These are phyloP conservation scores for Pachyrhizus erosus DNA, from an alignment of 306 rosid species.

Conservation along the genomic window DNA sequence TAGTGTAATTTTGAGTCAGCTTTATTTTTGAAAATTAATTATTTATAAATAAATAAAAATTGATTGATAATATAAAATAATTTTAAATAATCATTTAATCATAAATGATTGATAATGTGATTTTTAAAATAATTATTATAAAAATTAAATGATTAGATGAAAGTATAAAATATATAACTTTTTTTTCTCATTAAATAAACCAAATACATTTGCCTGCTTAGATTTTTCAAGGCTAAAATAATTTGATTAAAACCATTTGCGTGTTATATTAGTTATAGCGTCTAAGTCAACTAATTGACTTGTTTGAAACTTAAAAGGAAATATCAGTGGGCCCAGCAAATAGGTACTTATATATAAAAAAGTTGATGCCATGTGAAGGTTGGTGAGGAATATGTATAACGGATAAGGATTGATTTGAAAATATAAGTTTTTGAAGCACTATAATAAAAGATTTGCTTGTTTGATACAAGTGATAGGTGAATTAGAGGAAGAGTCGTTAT, in stretches of 20 bases:
- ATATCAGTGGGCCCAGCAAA: background rate
- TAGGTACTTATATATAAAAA: background rate
- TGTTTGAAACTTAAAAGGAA: background rate
- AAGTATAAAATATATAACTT: too few species aligned
- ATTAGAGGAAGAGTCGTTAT: background rate
- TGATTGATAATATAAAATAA: too few species aligned
- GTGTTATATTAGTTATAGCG: background rate
- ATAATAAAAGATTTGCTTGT: slow-evolving; percentile 1
- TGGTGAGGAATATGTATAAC: background rate
- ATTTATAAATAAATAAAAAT: background rate
- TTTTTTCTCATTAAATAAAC: background rate
- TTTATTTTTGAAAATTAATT: background rate
- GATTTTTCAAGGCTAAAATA: background rate
- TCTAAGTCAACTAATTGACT: background rate
- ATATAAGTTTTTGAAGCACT: background rate
- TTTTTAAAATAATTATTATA: too few species aligned
- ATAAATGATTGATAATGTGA: too few species aligned
- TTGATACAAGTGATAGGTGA: background rate
- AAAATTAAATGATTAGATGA: too few species aligned
- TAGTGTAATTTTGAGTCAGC: background rate
- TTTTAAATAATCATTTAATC: too few species aligned
- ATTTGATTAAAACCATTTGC: background rate
- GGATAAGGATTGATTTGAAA: background rate
- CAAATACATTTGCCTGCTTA: background rate
- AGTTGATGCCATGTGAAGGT: background rate